These are phyloP conservation scores for Aspergillus cejpii DNA, from an alignment of 2,329 filamentous ascomycete genomes.

Conservation along the genomic window DNA sequence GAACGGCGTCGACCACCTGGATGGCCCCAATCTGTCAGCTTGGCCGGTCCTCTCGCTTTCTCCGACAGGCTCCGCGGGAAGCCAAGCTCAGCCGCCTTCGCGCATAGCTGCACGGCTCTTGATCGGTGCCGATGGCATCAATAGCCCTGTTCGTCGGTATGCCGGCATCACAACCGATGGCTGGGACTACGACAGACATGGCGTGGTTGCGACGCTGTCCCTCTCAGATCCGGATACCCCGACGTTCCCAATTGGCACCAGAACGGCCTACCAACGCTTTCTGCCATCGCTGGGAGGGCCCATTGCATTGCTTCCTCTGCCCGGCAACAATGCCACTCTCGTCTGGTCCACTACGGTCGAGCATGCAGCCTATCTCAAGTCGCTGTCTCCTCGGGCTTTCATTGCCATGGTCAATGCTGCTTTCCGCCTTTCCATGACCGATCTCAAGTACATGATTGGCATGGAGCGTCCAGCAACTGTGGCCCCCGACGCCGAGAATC, in stretches of 20 bases:
- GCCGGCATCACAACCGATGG: conserved; percentile 77
- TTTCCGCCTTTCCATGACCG: conserved; percentile 71
- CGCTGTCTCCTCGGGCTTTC: conserved; percentile 65
- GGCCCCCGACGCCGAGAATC: conserved; percentile 25
- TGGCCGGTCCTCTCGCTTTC: conserved; percentile 81
- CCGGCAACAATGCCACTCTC: conserved; percentile 72
- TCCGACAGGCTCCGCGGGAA: conserved; percentile 37
- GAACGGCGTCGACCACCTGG: conserved; percentile 60
- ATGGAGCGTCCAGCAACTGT: conserved; percentile 38
- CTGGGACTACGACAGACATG: conserved; percentile 89
- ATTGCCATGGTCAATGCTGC: conserved; percentile 85
- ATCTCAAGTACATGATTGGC: conserved; percentile 76
- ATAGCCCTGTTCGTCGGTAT: conserved; percentile 85
- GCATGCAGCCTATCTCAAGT: conserved; percentile 72
- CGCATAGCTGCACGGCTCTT: conserved; percentile 73
- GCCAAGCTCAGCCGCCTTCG: conserved; percentile 31
- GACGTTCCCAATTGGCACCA: conserved; percentile 40
- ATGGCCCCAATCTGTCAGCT: conserved; percentile 67
- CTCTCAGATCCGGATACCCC: conserved; percentile 47
- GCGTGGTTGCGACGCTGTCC: conserved; percentile 80
- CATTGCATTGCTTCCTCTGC: conserved; percentile 82
- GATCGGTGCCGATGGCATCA: conserved; percentile 88
- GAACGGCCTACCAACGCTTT: conserved; percentile 91
- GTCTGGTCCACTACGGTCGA: conserved; percentile 91
- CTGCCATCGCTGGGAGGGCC: conserved; percentile 72